Conservation (phyloP, 139 green algal genomes). For the Coelastrella sp. region DNA sequence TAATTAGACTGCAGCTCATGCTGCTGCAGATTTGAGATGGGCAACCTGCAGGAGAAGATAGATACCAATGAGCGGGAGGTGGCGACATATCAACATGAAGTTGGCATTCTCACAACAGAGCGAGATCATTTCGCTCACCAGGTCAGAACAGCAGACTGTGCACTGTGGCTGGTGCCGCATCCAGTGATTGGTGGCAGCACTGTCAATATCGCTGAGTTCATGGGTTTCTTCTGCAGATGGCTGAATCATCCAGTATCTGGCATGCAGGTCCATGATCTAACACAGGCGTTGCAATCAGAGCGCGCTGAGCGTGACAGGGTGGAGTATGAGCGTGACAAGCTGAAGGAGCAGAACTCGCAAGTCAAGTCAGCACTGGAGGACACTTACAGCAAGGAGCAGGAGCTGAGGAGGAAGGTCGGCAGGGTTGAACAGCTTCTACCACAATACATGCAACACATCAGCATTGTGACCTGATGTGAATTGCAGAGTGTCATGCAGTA, state of each 20-base stretch:
- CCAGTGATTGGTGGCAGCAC: no score
- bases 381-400: conserved; percentile 44
- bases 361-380: conserved; percentile 49
- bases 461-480: no score
- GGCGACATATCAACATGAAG: conserved; percentile 9
- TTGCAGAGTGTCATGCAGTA: no score
- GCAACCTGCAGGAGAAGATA: conserved; percentile 42
- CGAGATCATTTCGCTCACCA: conserved; percentile 26
- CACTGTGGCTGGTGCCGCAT: no score
- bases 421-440: no score
- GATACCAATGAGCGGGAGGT: conserved; percentile 8
- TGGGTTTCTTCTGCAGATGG: no score
- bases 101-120: conserved; percentile 20
- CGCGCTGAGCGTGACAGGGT: neutral
- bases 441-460: no score
- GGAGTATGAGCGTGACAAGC: conserved; percentile 33
- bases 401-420: conserved; percentile 34
- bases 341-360: conserved; percentile 43
- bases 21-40: conserved; percentile 46
- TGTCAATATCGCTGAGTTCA: no score
- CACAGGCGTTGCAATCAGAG: neutral
- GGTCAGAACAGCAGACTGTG: neutral
- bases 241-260: no score
- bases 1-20: neutral
- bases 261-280: conserved; percentile 39